These are phyloP conservation scores for Mucor piriformis DNA, from an alignment of 371 early-diverging fungal genomes.

Conservation along the genomic window DNA sequence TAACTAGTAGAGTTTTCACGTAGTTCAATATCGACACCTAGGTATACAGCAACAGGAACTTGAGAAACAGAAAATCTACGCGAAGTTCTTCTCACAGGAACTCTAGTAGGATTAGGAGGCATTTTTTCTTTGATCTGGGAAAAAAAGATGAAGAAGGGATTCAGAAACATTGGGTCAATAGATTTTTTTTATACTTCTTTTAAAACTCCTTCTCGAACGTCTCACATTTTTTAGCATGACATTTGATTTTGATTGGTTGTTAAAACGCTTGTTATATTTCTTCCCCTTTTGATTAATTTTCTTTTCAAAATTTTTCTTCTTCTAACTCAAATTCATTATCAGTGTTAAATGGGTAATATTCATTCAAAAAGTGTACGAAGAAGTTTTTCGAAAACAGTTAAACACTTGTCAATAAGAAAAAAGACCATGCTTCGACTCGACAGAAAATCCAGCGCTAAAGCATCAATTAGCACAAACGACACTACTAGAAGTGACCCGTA, in stretches of 20 bases:
- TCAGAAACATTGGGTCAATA: background rate
- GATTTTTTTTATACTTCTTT: background rate
- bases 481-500: background rate
- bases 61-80: conserved; percentile 41
- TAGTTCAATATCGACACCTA: conserved; percentile 63
- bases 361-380: background rate
- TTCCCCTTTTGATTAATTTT: background rate
- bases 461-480: background rate
- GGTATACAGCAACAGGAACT: conserved; percentile 57
- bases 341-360: conserved; percentile 4
- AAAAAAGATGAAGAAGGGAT: background rate
- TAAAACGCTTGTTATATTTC: background rate
- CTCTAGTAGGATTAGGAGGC: conserved; percentile 37
- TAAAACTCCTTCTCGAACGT: background rate
- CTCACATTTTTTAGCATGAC: conserved; percentile 13
- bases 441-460: background rate
- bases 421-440: background rate
- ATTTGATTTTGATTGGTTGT: conserved; percentile 7
- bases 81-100: conserved; percentile 31
- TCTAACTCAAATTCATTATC: background rate
- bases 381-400: background rate
- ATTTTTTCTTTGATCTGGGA: conserved; percentile 10
- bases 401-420: background rate
- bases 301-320: background rate
- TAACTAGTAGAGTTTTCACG: conserved; percentile 23